Evolutionary conservation across 768 basidiomycete species (phyloP), one percentile per base, ranked within the genome.

Genomic region (Boletus speciosus): DNA sequence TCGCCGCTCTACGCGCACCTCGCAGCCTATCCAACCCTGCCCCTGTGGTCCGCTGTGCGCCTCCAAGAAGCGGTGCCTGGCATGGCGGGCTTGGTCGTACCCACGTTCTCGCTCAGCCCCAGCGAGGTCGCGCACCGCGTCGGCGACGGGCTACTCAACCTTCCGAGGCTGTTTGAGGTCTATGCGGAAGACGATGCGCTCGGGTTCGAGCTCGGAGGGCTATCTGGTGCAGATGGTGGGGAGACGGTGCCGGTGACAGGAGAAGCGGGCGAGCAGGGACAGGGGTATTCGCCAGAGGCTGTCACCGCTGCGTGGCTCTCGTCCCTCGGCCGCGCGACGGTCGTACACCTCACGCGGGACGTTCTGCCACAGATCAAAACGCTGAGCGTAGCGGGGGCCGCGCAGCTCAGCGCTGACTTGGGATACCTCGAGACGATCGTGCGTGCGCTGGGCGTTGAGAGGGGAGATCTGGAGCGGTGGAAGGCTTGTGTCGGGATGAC

Each of bases 131-230:
- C 97, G 56, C 90, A 94, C 55, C 84, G 85, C 53, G 86, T 98
- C 32, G 90, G 91, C 3, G 97, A 98, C 65, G 93, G 94, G n/a
- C 73, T 99, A 34, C 77, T 98, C 32, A 97, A 96, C 72, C 81
- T 99, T 3, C 93, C 96, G 2, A 75, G 94, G 52, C 74, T 98
- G 15, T 97, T 98, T 65, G 95, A 98, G 69, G 88, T 95, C 16
- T 96, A 97, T 64, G 91, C 89, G 7, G 86, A 88, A 53, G 94
- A 98, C 67, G 93, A 94, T 56, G 90, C 92, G 10, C 79, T 98
- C 9, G 82, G 85, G 2, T 97, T 94, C 71, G 93, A 91, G 35
- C 75, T 98, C 38, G 84, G 87, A 45, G 92, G 88, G 6, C 74
- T 98, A 10, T 92, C 89, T 0, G 82, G 83, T 61, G 67, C 90